A percentile compares a stretch with the other conserved stretches of the same genome.
phyloP scores from a whole-genome alignment of 129 eudicot genomes.

The Ambrosia trifida region DNA sequence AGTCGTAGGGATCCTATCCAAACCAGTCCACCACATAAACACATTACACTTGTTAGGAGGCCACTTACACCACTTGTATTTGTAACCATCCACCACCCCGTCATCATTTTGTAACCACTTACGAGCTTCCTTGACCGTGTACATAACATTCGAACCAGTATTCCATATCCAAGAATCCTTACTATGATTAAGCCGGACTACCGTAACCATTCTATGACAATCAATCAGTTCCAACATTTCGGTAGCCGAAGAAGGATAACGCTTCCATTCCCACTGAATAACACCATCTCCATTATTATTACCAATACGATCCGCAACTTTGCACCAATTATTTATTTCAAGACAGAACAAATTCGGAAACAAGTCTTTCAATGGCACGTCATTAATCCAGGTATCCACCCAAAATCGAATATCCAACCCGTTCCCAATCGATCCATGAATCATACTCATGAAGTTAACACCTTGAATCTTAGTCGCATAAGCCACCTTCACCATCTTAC shows the following conservation, averaged over 20 bases:
- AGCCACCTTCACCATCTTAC: neutral
- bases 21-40: neutral
- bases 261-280: constrained; percentile 4
- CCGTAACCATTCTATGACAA: neutral
- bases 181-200: too few species aligned
- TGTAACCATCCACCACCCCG: too few species aligned
- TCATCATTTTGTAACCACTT: neutral
- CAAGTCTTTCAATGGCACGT: neutral
- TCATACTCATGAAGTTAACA: neutral
- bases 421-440: neutral
- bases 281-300: neutral
- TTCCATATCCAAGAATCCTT: neutral
- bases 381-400: neutral
- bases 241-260: neutral
- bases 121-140: constrained; percentile 4
- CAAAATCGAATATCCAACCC: too few species aligned
- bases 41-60: neutral
- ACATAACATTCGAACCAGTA: neutral
- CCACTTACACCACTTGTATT: too few species aligned
- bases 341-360: neutral
- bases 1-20: constrained; percentile 3
- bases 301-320: neutral
- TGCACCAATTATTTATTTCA: neutral
- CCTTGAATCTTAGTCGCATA: constrained; percentile 4
- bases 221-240: neutral